These are phyloP conservation scores for Zizania palustris DNA, from an alignment of 202 grass and related monocot species.

Conservation along the genomic window DNA sequence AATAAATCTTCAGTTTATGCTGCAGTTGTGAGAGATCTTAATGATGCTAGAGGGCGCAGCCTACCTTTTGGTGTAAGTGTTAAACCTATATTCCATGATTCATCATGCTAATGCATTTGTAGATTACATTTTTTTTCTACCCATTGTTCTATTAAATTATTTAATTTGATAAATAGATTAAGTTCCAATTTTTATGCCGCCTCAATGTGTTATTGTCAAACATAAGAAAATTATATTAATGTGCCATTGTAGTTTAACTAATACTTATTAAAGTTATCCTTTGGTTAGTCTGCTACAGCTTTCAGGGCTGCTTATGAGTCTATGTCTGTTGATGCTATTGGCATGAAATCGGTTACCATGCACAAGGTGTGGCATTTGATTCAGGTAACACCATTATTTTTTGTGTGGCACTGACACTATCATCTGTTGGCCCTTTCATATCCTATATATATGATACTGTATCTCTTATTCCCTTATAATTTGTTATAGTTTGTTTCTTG, in stretches of 20 bases:
- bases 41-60: slow-evolving; percentile 77
- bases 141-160: slow-evolving; percentile 30
- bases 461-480: slow-evolving; percentile 27
- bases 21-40: slow-evolving; percentile 72
- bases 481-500: slow-evolving; percentile 32
- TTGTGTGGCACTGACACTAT: not conserved
- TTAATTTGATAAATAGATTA: slow-evolving; percentile 16
- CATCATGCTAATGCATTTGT: not conserved
- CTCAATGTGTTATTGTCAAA: slow-evolving; percentile 22
- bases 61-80: slow-evolving; percentile 75
- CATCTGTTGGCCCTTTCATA: not conserved
- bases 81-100: slow-evolving; percentile 39
- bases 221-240: slow-evolving; percentile 21
- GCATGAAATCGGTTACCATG: slow-evolving; percentile 84
- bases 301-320: slow-evolving; percentile 83
- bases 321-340: slow-evolving; percentile 61
- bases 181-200: slow-evolving; percentile 14
- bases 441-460: slow-evolving; percentile 12
- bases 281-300: slow-evolving; percentile 72
- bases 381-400: slow-evolving; percentile 61
- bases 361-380: slow-evolving; percentile 96
- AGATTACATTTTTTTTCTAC: slow-evolving; percentile 2
- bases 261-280: slow-evolving; percentile 41
- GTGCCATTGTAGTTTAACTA: slow-evolving; percentile 8
- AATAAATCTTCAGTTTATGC: slow-evolving; percentile 93